These are phyloP conservation scores for Suzukiozyma palmioleophila DNA, from an alignment of 1,139 yeast species.

Conservation along the genomic window DNA sequence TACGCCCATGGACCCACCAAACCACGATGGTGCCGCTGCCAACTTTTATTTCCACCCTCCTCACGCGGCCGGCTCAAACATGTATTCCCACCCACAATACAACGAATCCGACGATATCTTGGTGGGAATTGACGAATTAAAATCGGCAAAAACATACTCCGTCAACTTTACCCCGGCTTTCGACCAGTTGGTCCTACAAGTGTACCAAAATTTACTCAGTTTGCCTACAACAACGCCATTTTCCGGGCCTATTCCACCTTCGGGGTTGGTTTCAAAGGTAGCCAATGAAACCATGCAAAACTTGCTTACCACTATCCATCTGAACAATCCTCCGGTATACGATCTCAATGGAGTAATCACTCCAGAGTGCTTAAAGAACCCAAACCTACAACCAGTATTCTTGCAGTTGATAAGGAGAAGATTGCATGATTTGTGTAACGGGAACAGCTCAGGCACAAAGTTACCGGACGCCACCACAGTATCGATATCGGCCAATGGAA, in stretches of 20 bases:
- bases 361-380: constrained; percentile 29
- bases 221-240: constrained; percentile 47
- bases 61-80: constrained; percentile 7
- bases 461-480: constrained; percentile 29
- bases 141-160: constrained; percentile 28
- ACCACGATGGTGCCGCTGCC: constrained; percentile 9
- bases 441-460: constrained; percentile 6
- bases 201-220: constrained; percentile 33
- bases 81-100: constrained; percentile 29
- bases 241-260: constrained; percentile 40
- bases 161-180: constrained; percentile 33
- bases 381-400: constrained; percentile 37
- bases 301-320: constrained; percentile 19
- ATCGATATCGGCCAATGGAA: constrained; percentile 12
- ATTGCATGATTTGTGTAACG: constrained; percentile 36
- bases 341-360: constrained; percentile 34
- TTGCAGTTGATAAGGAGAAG: constrained; percentile 41
- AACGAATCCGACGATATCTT: constrained; percentile 44
- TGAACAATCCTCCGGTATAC: constrained; percentile 19
- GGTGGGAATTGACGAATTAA: constrained; percentile 35
- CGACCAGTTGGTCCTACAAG: constrained; percentile 34
- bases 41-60: constrained; percentile 4
- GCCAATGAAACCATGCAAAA: constrained; percentile 38
- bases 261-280: constrained; percentile 42
- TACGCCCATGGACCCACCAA: constrained; percentile 38